Conservation (phyloP, 352 stramenopile genomes). For the Globisporangium carolinianum region DNA sequence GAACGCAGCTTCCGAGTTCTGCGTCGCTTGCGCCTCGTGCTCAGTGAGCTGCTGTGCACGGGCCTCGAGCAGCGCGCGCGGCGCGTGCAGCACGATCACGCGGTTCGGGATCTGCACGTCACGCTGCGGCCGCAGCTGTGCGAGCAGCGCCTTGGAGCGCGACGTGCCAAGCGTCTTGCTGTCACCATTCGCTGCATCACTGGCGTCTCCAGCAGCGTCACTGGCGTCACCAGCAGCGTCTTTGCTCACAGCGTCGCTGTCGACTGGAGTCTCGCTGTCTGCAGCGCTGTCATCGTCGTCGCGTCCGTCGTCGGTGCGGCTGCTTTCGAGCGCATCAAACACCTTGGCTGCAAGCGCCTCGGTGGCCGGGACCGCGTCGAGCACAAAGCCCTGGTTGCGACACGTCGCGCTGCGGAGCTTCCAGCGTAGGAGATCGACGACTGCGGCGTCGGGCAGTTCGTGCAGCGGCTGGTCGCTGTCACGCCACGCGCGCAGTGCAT, state of each 20-base stretch:
- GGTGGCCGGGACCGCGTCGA: constrained; percentile 56
- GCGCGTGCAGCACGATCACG: constrained; percentile 53
- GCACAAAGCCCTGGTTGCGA: constrained; percentile 79
- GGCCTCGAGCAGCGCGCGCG: constrained; percentile 40
- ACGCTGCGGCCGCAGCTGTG: constrained; percentile 29
- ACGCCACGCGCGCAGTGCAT: constrained; percentile 28
- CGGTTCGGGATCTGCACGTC: constrained; percentile 54
- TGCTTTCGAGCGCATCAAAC: constrained; percentile 22
- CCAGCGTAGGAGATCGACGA: constrained; percentile 56
- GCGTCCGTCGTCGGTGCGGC: constrained; percentile 11
- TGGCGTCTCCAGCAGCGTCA: constrained; percentile 12
- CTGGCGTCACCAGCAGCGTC: constrained; percentile 12
- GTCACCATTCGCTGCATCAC: constrained; percentile 6
- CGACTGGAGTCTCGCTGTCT: constrained; percentile 12
- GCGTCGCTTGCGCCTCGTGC: constrained; percentile 38
- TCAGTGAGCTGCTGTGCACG: constrained; percentile 51
- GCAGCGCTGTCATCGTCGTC: constrained; percentile 7
- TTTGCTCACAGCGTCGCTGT: constrained; percentile 12
- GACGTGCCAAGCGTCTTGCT: constrained; percentile 17
- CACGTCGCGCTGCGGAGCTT: constrained; percentile 49
- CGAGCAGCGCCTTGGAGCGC: constrained; percentile 33
- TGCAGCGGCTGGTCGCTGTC: constrained; percentile 12
- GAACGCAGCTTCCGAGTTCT: constrained; percentile 63
- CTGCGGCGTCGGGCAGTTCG: constrained; percentile 25
- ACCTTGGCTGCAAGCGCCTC: constrained; percentile 38